phyloP scores from a whole-genome alignment of 1,284 basidiomycete genomes.

The Ustilago hordei region DNA sequence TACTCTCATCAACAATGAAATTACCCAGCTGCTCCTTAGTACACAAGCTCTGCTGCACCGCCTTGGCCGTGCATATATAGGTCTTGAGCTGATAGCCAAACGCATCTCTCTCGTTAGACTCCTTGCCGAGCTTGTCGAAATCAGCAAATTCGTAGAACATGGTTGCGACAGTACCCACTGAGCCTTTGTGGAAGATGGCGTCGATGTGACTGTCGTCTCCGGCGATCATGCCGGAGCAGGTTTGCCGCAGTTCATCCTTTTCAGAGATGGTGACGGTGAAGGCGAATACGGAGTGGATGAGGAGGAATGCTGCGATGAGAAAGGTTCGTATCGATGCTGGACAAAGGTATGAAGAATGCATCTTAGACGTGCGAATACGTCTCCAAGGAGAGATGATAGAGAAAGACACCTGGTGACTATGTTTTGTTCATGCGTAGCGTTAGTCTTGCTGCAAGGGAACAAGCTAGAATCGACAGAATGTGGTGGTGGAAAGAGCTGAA shows the following conservation, averaged over 20 bases:
- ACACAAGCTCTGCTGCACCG: constrained; percentile 45
- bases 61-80: constrained; percentile 74
- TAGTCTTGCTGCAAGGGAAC: too few relatives aligned
- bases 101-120: constrained; percentile 61
- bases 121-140: constrained; percentile 81
- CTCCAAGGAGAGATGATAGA: too few relatives aligned
- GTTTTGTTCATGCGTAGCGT: too few relatives aligned
- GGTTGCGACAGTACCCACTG: constrained; percentile 89
- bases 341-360: background rate
- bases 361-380: background rate
- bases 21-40: constrained; percentile 56
- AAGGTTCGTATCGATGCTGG: constrained; percentile 15
- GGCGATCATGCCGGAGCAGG: constrained; percentile 95
- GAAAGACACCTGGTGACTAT: too few relatives aligned
- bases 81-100: constrained; percentile 71
- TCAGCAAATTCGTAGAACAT: constrained; percentile 96
- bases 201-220: constrained; percentile 84
- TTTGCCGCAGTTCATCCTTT: constrained; percentile 79
- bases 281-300: constrained; percentile 18
- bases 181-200: constrained; percentile 76
- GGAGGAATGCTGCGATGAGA: background rate
- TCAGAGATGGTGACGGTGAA: constrained; percentile 66
- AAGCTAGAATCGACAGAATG: background rate
- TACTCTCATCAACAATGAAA: constrained; percentile 59
- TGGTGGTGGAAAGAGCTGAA: background rate